A percentile compares a stretch with the other conserved stretches of the same genome.
These are phyloP conservation scores for Calonectria pauciramosa DNA, from an alignment of 2,329 filamentous ascomycete genomes.

Conservation along the genomic window DNA sequence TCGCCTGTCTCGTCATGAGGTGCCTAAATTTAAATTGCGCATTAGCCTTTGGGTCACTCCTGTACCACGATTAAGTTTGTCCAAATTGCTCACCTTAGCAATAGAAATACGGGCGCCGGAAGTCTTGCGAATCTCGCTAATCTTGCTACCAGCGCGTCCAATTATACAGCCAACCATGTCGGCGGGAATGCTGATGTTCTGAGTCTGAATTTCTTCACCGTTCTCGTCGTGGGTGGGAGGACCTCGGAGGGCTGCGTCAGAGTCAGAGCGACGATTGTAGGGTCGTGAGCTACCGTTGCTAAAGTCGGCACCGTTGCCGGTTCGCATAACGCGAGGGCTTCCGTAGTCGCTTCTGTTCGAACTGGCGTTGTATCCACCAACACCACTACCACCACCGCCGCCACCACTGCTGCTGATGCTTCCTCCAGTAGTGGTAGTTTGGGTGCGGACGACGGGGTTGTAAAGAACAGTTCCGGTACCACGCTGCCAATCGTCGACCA, in stretches of 20 bases:
- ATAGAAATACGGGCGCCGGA: constrained; percentile 98
- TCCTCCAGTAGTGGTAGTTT: constrained; percentile 68
- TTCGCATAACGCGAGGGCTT: constrained; percentile 86
- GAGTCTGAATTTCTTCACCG: constrained; percentile 96
- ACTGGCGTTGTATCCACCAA: constrained; percentile 54
- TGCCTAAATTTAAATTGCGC: constrained; percentile 63
- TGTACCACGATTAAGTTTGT: background rate
- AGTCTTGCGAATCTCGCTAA: constrained; percentile 97
- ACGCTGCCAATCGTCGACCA: constrained; percentile 97
- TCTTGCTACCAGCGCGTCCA: constrained; percentile 94
- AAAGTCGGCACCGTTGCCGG: constrained; percentile 97
- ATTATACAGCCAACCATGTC: constrained; percentile 99
- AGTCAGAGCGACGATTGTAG: constrained; percentile 85
- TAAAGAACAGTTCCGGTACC: constrained; percentile 97
- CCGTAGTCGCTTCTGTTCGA: constrained; percentile 67
- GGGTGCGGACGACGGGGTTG: constrained; percentile 93
- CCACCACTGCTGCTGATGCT: constrained; percentile 62
- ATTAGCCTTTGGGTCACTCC: background rate
- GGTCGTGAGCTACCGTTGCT: constrained; percentile 79
- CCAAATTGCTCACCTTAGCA: constrained; percentile 75
- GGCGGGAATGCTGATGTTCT: constrained; percentile 99
- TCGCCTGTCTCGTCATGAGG: constrained; percentile 98
- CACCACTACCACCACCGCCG: constrained; percentile 54
- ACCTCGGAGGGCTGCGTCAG: constrained; percentile 83
- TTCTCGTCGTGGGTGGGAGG: constrained; percentile 94